Percentiles rank a stretch among this genome's conserved stretches.
Evolutionary conservation across 2,329 filamentous ascomycete genomes (phyloP).

Genomic region (Endocalyx cinctus): DNA sequence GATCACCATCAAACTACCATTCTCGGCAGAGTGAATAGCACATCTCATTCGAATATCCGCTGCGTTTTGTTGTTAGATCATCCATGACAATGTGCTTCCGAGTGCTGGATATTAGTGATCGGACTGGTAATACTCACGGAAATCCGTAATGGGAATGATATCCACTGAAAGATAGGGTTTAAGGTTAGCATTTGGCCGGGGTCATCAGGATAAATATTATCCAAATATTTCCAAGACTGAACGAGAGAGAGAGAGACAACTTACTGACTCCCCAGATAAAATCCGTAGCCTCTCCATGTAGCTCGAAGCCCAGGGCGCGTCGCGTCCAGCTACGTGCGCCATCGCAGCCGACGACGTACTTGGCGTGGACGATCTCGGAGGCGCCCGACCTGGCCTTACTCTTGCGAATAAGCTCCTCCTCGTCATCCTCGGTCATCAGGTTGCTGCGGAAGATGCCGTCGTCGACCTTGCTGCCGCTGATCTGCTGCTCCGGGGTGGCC

Average conservation of each 20-base stretch:
- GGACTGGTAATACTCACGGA: slow-evolving; percentile 42
- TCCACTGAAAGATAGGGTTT: no score
- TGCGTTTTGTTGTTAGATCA: slow-evolving; percentile 13
- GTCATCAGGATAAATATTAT: no score
- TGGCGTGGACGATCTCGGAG: slow-evolving; percentile 45
- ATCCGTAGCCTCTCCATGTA: slow-evolving; percentile 52
- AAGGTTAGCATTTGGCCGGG: no score
- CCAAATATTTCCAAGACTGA: no score
- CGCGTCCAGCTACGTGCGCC: slow-evolving; percentile 65
- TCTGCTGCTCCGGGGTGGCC: slow-evolving; percentile 36
- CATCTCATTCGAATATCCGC: slow-evolving; percentile 54
- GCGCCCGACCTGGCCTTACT: slow-evolving; percentile 27
- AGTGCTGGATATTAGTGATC: no score
- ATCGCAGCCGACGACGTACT: slow-evolving; percentile 65
- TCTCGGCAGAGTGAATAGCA: slow-evolving; percentile 50
- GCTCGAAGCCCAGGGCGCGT: slow-evolving; percentile 49
- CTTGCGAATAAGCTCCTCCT: slow-evolving; percentile 34
- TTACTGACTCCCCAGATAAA: slow-evolving; percentile 49
- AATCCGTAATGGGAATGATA: slow-evolving; percentile 42
- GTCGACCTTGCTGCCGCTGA: slow-evolving; percentile 34
- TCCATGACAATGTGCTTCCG: no score
- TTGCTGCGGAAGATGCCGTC: slow-evolving; percentile 55
- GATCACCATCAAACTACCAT: slow-evolving; percentile 60
- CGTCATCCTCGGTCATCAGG: slow-evolving; percentile 46
- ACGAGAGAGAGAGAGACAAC: no score